These are phyloP conservation scores for Penicillium pancosmium DNA, from an alignment of 495 filamentous ascomycete genomes.

Conservation along the genomic window DNA sequence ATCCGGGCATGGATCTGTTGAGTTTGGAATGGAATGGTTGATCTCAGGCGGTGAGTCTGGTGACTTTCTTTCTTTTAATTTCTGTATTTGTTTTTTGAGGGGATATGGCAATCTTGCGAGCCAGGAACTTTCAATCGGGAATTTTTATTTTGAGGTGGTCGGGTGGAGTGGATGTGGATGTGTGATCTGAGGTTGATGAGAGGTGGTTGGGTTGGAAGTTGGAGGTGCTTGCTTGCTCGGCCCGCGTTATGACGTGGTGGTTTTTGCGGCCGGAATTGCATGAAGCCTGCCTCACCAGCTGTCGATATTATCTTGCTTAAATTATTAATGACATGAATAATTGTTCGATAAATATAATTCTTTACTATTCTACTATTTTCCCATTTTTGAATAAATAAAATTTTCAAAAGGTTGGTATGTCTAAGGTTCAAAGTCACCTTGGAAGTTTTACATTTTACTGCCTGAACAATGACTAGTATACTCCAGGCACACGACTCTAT, in stretches of 20 bases:
- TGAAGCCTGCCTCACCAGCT: not conserved
- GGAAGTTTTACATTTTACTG: no score
- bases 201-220: not conserved
- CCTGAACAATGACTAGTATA: no score
- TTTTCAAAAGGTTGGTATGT: no score
- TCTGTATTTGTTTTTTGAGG: not conserved
- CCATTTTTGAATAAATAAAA: no score
- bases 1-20: slow-evolving; percentile 11
- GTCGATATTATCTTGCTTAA: no score
- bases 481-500: no score
- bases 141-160: no score
- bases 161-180: not conserved
- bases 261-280: not conserved
- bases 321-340: not conserved
- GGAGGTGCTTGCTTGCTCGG: not conserved
- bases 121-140: not conserved
- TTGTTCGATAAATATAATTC: not conserved
- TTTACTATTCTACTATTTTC: no score
- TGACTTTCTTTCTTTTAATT: not conserved
- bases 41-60: not conserved
- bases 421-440: no score
- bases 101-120: not conserved
- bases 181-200: not conserved
- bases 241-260: not conserved
- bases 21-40: not conserved